These are phyloP conservation scores for Aspergillus fumigatus DNA, from an alignment of 2,329 filamentous ascomycete species.

Conservation along the genomic window DNA sequence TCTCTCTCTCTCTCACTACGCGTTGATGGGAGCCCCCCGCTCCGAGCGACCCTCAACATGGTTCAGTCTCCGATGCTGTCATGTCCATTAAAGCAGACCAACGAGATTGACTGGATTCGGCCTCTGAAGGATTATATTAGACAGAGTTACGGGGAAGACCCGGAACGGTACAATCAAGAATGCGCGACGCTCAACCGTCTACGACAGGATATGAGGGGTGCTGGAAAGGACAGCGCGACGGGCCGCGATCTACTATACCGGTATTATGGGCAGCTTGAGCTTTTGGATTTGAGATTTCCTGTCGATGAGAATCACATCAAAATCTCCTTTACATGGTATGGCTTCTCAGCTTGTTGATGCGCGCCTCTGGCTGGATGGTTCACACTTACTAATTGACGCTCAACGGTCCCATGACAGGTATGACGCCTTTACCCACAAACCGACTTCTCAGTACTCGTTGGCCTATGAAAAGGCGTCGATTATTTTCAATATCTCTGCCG, in stretches of 20 bases:
- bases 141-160: constrained; percentile 91
- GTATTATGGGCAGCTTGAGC: constrained; percentile 95
- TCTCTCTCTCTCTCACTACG: constrained; percentile 4
- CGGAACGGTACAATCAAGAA: constrained; percentile 92
- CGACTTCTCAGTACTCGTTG: constrained; percentile 93
- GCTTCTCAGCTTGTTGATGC: neutral
- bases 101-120: constrained; percentile 95
- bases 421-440: constrained; percentile 97
- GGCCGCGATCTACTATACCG: constrained; percentile 90
- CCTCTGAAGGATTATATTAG: constrained; percentile 93
- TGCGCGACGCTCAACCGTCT: constrained; percentile 90
- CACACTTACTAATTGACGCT: constrained; percentile 2
- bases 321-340: constrained; percentile 94
- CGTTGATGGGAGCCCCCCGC: constrained; percentile 34
- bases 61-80: constrained; percentile 93
- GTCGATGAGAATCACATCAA: constrained; percentile 99
- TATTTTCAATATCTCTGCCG: constrained; percentile 98
- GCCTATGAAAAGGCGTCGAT: constrained; percentile 98
- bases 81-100: constrained; percentile 85
- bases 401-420: constrained; percentile 58
- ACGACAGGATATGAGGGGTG: constrained; percentile 96
- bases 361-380: neutral
- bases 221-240: constrained; percentile 91
- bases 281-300: constrained; percentile 89
- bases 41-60: constrained; percentile 49